These are phyloP conservation scores for Wallacemonas sp. DNA, from an alignment of 208 protist species.

Conservation along the genomic window DNA sequence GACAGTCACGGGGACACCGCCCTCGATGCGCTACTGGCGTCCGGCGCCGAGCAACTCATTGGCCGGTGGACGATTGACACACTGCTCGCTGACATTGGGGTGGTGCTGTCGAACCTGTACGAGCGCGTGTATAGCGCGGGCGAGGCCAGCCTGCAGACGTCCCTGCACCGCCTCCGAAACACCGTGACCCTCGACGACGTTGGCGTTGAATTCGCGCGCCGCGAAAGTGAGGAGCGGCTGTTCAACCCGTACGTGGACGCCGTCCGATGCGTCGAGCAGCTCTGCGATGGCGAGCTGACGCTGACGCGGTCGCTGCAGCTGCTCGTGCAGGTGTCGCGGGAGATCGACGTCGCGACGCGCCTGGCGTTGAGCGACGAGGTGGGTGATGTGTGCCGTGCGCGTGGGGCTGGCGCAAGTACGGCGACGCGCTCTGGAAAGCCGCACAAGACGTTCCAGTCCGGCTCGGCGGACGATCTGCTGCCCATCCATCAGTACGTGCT, in stretches of 20 bases:
- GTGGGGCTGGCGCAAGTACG: background rate
- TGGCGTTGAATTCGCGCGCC: slow-evolving; percentile 72
- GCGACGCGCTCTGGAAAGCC: background rate
- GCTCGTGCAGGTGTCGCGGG: slow-evolving; percentile 71
- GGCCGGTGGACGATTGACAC: slow-evolving; percentile 65
- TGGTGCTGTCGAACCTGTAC: slow-evolving; percentile 76
- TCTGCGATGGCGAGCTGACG: slow-evolving; percentile 32
- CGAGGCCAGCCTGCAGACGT: slow-evolving; percentile 37
- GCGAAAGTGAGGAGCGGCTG: slow-evolving; percentile 49
- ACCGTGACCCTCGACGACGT: slow-evolving; percentile 76
- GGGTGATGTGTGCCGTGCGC: background rate
- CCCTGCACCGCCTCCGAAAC: slow-evolving; percentile 49
- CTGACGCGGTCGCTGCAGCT: slow-evolving; percentile 64
- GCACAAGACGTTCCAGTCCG: slow-evolving; percentile 21
- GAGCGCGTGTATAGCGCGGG: slow-evolving; percentile 52
- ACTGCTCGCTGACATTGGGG: slow-evolving; percentile 58
- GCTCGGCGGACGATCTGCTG: slow-evolving; percentile 84
- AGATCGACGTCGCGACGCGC: slow-evolving; percentile 79
- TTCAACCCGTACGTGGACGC: slow-evolving; percentile 89
- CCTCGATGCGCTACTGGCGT: slow-evolving; percentile 29
- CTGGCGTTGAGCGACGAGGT: slow-evolving; percentile 40
- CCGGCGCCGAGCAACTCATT: slow-evolving; percentile 40
- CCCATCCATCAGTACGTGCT: slow-evolving; percentile 89
- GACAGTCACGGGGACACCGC: slow-evolving; percentile 15
- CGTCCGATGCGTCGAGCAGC: slow-evolving; percentile 68